Evolutionary conservation across 352 stramenopile genomes (phyloP).

Genomic region (Globisporangium spiculum): DNA sequence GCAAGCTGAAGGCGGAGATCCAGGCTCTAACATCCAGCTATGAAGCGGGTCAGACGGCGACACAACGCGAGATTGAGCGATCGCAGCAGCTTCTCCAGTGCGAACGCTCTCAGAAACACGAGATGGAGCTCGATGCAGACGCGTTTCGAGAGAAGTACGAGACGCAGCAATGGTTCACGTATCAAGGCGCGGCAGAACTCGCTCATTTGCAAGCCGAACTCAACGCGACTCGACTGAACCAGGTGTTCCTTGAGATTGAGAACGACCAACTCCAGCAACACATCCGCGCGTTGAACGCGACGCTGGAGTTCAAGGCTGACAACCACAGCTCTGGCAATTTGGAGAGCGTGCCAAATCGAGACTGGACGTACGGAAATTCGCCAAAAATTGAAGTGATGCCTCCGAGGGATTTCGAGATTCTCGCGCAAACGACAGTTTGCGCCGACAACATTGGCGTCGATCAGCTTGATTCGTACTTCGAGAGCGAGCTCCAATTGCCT

Average conservation of each 20-base stretch:
- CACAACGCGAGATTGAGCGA: neutral
- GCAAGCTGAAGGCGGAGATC: neutral
- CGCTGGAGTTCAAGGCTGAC: neutral
- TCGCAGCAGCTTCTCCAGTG: neutral
- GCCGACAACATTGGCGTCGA: neutral
- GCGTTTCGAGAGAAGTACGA: neutral
- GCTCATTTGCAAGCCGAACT: neutral
- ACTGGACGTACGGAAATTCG: neutral
- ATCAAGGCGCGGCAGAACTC: neutral
- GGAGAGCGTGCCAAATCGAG: neutral
- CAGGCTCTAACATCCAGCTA: neutral
- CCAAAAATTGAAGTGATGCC: neutral
- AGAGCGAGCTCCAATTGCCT: neutral
- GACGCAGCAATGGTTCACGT: neutral
- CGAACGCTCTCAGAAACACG: neutral
- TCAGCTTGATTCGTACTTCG: neutral
- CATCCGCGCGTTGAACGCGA: neutral
- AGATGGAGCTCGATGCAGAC: neutral
- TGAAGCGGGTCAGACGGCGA: neutral
- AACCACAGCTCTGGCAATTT: neutral
- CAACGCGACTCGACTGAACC: neutral
- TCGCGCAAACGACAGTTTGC: neutral
- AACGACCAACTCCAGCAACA: slow-evolving; percentile 1
- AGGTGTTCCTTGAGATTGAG: neutral
- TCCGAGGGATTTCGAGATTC: neutral